A percentile compares a stretch with the other conserved stretches of the same genome.
phyloP scores from a whole-genome alignment of 2,329 filamentous ascomycete species.

The Teratosphaeria gauchensis region DNA sequence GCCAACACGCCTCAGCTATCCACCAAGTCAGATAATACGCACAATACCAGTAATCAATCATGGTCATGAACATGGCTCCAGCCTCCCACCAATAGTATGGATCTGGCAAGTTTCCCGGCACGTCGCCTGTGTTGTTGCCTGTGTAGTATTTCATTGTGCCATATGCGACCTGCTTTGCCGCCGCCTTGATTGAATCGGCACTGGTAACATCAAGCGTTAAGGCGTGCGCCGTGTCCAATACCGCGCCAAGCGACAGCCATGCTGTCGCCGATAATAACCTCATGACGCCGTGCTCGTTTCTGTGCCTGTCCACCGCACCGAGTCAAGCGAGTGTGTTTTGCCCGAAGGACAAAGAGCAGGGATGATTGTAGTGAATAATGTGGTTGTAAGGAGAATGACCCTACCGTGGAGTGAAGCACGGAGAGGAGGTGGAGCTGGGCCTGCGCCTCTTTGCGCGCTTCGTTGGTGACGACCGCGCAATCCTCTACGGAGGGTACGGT shows the following conservation, averaged over 20 bases:
- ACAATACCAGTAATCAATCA: slow-evolving; percentile 60
- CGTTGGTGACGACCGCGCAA: background rate
- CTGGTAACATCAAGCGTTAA: slow-evolving; percentile 9
- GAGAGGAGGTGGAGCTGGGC: background rate
- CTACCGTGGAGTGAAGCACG: background rate
- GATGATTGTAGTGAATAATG: background rate
- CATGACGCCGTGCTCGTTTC: background rate
- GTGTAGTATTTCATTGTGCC: slow-evolving; percentile 41
- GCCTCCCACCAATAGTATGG: slow-evolving; percentile 72
- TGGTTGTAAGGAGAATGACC: background rate
- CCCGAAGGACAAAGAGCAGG: background rate
- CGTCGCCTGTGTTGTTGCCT: slow-evolving; percentile 42
- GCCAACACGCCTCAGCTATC: background rate
- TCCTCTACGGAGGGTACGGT: background rate
- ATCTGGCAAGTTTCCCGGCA: slow-evolving; percentile 46
- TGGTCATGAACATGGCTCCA: slow-evolving; percentile 50
- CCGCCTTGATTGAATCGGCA: slow-evolving; percentile 34
- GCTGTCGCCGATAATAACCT: background rate
- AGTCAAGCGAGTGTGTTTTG: background rate
- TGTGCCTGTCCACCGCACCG: background rate
- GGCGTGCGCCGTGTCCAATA: background rate
- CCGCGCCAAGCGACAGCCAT: background rate
- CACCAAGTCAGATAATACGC: background rate
- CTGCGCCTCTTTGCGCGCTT: background rate
- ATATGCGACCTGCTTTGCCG: slow-evolving; percentile 33